A percentile compares a stretch with the other conserved stretches of the same genome.
These are phyloP conservation scores for Pestalotiopsis sp. DNA, from an alignment of 2,329 filamentous ascomycete species.

Conservation along the genomic window DNA sequence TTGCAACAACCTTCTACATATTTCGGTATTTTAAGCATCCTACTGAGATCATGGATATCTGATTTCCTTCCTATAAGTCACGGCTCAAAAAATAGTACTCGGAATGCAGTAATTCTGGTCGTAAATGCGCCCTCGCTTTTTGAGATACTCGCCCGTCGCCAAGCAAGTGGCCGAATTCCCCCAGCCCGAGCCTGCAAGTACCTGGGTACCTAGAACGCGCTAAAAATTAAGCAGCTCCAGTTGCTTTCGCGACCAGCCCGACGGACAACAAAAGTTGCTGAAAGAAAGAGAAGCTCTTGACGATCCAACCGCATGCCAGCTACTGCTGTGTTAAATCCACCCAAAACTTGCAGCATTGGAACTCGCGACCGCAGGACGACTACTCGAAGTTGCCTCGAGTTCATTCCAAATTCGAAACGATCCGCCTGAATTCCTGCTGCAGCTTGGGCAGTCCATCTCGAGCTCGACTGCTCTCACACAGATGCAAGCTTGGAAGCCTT, in stretches of 20 bases:
- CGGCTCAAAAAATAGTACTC: not conserved
- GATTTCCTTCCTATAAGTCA: not conserved
- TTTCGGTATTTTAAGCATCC: not conserved
- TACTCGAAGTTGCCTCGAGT: not conserved
- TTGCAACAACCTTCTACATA: not conserved
- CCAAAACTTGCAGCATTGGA: not conserved
- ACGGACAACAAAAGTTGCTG: constrained; percentile 3
- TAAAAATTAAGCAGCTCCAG: constrained; percentile 9
- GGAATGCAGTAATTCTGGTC: not conserved
- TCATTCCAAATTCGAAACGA: not conserved
- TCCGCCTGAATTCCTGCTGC: not conserved
- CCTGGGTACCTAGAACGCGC: not conserved
- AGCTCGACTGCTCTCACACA: not conserved
- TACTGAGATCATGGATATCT: not conserved
- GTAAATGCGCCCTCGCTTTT: not conserved
- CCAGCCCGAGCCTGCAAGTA: not conserved
- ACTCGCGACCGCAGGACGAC: not conserved
- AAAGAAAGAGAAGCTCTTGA: not conserved
- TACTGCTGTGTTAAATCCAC: constrained; percentile 1
- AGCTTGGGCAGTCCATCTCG: not conserved
- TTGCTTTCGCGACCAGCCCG: not conserved
- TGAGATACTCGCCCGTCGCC: not conserved
- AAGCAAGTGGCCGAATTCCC: not conserved
- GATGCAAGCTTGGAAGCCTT: constrained; percentile 1
- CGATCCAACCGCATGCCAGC: not conserved